phyloP scores from a whole-genome alignment of 2,329 filamentous ascomycete genomes.

The Parastagonospora nodorum region DNA sequence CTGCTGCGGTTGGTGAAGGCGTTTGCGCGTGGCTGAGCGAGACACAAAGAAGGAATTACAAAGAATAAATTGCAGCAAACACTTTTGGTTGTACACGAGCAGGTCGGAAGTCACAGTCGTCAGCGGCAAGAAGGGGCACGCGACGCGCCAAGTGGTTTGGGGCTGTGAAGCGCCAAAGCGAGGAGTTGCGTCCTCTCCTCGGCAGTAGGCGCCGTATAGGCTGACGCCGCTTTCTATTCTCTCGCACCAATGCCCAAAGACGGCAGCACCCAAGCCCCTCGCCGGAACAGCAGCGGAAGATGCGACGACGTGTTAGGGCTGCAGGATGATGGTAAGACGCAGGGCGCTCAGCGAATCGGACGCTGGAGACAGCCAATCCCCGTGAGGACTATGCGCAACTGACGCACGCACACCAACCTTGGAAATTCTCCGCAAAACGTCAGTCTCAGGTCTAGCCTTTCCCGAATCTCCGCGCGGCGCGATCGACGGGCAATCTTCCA shows the following conservation, averaged over 20 bases:
- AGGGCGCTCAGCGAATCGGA: neutral
- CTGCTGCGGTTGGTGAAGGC: constrained; percentile 1
- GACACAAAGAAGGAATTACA: neutral
- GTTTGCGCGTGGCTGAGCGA: neutral
- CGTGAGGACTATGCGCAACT: neutral
- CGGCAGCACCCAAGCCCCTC: neutral
- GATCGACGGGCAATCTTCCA: neutral
- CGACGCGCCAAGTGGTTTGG: neutral
- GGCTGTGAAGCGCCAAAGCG: too few species aligned
- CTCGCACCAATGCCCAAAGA: neutral
- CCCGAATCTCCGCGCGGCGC: neutral
- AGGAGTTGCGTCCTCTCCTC: too few species aligned
- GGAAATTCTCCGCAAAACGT: constrained; percentile 7
- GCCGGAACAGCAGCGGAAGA: neutral
- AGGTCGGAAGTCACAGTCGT: neutral
- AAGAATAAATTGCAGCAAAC: neutral
- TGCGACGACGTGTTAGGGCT: neutral
- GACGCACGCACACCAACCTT: neutral
- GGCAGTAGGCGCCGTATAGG: neutral
- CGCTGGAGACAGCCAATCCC: neutral
- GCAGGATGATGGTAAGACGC: neutral
- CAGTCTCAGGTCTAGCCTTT: neutral
- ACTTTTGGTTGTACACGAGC: neutral
- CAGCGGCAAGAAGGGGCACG: neutral
- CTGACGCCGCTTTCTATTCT: neutral